Evolutionary conservation across 2,329 filamentous ascomycete species (phyloP).

Genomic region (Cladophialophora psammophila): DNA sequence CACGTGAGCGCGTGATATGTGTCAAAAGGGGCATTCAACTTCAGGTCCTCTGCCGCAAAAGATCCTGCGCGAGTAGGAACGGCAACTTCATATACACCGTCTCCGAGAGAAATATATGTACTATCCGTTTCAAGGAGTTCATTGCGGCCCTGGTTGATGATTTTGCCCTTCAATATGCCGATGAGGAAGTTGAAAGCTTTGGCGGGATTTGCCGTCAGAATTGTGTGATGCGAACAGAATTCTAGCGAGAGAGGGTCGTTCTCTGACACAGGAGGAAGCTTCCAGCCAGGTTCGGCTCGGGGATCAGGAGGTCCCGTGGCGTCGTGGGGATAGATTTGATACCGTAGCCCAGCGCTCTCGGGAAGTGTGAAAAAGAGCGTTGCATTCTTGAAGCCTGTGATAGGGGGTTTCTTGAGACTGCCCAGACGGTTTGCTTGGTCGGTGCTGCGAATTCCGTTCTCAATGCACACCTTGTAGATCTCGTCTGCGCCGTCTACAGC

Average conservation of each 20-base stretch:
- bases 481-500: conserved; percentile 11
- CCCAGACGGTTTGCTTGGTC: conserved; percentile 8
- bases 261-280: not conserved
- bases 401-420: conserved; percentile 3
- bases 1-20: conserved; percentile 2
- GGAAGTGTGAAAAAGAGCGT: conserved; percentile 12
- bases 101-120: conserved; percentile 9
- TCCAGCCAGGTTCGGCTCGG: conserved; percentile 9
- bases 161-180: conserved; percentile 10
- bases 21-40: conserved; percentile 11
- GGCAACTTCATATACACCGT: conserved; percentile 4
- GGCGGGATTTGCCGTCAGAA: not conserved
- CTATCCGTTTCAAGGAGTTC: conserved; percentile 9
- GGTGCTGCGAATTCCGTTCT: conserved; percentile 6
- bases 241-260: conserved; percentile 4
- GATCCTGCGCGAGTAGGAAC: conserved; percentile 4
- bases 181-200: conserved; percentile 4
- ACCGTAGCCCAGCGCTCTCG: conserved; percentile 5
- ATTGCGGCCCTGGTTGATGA: conserved; percentile 8
- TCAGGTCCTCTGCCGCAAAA: conserved; percentile 8
- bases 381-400: conserved; percentile 5
- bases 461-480: not conserved
- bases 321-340: conserved; percentile 1
- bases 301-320: conserved; percentile 2
- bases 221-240: conserved; percentile 12